Base-by-base conservation (phyloP, 2,329 filamentous ascomycete species). In the Thielaviopsis euricoi region DNA sequence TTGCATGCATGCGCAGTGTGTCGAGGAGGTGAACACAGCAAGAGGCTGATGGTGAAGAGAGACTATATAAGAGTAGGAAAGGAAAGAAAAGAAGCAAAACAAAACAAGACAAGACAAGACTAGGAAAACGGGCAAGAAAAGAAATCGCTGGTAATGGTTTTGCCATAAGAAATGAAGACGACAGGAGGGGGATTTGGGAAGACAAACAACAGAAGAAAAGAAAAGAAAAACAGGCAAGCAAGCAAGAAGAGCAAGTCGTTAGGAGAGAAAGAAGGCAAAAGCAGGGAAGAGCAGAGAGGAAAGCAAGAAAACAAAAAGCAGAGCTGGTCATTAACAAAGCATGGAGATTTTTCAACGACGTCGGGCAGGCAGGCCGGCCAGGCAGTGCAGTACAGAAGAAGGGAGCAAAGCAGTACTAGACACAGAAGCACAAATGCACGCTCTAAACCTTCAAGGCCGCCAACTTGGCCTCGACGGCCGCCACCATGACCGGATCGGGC, bases 401-500 rank as follows among this genome's bases (percentile, higher is more conserved):
- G 46, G 17, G 17, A 56, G 17, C 12, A 50, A n/a, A 15, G 23
- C 10, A 50, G 12, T 10, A 19, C 13, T 50, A 21, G 17, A 9
- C 10, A 50, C 23, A 7, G 46, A n/a, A 50, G 46, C 19, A 50
- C 10, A n/a, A 43, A 43, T 43, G 6, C 7, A 23, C 9, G 19
- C 19, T 22, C 22, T 50, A 57, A 43, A 74, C 65, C 60, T 70
- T 71, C 60, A 79, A 62, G 25, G 65, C 67, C 55, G 72, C 71
- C 54, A 85, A 68, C 61, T 77, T 82, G 55, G 71, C 75, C 63
- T 83, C 76, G 21, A 86, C 71, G 53, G 71, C 73, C 64, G 74
- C 75, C 57, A 85, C 64, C 6, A 86, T 68, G 12, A 80, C 78
- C 0, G 80, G 80, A 65, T 86, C 81, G 1, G 78, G 79, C 64